Evolutionary conservation across 129 eudicot species (phyloP).

Genomic region (Apium graveolens): DNA sequence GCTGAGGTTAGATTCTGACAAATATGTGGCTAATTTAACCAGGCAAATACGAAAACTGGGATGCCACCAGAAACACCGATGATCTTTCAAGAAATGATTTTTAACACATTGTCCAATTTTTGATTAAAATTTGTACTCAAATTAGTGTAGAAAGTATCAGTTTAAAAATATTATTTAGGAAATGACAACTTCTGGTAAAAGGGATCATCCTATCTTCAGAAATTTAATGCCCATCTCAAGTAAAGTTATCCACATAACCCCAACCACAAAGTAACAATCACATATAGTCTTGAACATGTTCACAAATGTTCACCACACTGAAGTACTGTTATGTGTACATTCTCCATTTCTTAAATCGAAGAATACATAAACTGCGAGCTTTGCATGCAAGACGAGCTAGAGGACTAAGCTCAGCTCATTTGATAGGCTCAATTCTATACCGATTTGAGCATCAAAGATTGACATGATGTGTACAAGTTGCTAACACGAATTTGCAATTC

Average conservation of each 20-base stretch:
- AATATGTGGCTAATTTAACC: not conserved
- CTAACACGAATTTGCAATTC: not conserved
- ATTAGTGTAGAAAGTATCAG: not conserved
- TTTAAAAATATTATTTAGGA: not conserved
- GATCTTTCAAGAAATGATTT: not conserved
- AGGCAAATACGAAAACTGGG: not conserved
- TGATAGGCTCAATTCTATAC: not conserved
- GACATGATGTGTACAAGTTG: not conserved
- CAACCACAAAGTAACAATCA: not conserved
- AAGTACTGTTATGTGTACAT: not conserved
- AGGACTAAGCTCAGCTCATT: not conserved
- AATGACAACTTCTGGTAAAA: not conserved
- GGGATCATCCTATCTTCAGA: no score
- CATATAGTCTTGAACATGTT: not conserved
- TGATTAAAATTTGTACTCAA: not conserved
- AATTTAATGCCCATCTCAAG: no score
- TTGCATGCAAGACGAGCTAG: not conserved
- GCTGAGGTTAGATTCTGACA: not conserved
- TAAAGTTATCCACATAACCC: not conserved
- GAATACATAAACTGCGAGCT: not conserved
- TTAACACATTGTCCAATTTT: not conserved
- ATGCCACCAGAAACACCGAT: not conserved
- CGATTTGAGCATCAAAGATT: not conserved
- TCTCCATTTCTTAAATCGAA: not conserved
- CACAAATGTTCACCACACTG: not conserved